Evolutionary conservation across 2,329 filamentous ascomycete genomes (phyloP), one percentile per base, ranked within the genome.

Genomic region (Achaetomium macrosporum): DNA sequence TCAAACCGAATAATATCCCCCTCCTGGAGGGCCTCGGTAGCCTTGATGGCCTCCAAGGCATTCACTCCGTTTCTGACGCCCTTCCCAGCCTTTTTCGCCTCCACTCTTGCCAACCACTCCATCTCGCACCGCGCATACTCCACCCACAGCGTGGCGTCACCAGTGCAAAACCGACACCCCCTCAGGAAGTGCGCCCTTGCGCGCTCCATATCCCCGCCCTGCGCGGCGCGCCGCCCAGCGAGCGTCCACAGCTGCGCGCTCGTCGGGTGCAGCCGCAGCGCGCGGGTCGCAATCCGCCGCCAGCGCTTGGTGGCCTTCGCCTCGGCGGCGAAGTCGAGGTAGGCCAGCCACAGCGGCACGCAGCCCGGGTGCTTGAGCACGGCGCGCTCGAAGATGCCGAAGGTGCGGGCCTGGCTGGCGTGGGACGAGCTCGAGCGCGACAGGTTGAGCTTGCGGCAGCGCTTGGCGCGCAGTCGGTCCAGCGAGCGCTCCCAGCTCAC

Each of bases 111-210:
- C 51, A 97, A 76, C 76, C 95, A 97, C 57, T 93, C 85, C 83
- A 96, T 90, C 75, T 99, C 93, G 64, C 92, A 78, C 65, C 88
- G 85, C 9, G 88, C 87, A 66, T 96, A 97, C 71, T 96, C 89
- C 33, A 95, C 67, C 90, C 92, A 99, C 47, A 99, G 69, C 16
- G 76, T 75, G 58, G 77, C 82, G 43, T 87, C 85, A 45, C 75
- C 81, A 47, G 85, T 89, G 73, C 91, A 96, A 69, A 99, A 97
- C 40, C 93, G 78, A 65, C 95, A 80, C 0, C 91, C 93, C 57
- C 92, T 79, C 76, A 83, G 95, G 81, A 90, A 99, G 78, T 77
- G 93, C 44, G 83, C 86, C 56, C 93, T 75, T 2, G 92, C 90
- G 42, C 85, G 84, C 20, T 84, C 85, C 82, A 97, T 95, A 70